phyloP scores from a whole-genome alignment of 1,284 basidiomycete genomes.

The Schizophyllum amplum region DNA sequence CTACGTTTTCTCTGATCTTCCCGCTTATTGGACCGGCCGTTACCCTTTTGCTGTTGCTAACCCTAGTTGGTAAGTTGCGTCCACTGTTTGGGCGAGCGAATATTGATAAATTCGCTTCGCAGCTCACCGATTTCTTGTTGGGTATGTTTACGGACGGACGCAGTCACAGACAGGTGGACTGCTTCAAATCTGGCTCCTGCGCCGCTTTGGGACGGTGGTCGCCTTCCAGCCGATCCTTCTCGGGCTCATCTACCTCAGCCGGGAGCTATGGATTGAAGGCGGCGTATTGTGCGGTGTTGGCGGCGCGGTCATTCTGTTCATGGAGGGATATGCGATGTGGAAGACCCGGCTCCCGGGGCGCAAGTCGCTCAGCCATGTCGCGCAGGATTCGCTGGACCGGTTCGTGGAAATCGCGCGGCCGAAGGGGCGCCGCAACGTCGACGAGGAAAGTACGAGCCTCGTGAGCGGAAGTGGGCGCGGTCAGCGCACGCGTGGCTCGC shows the following conservation, averaged over 20 bases:
- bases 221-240: slow-evolving; percentile 67
- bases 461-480: slow-evolving; percentile 33
- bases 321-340: slow-evolving; percentile 47
- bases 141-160: slow-evolving; percentile 65
- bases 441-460: slow-evolving; percentile 45
- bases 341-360: slow-evolving; percentile 41
- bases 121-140: slow-evolving; percentile 71
- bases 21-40: slow-evolving; percentile 70
- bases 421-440: slow-evolving; percentile 25
- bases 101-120: slow-evolving; percentile 3
- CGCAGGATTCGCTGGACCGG: slow-evolving; percentile 46
- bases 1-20: slow-evolving; percentile 65
- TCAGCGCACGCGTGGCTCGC: slow-evolving; percentile 48
- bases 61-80: slow-evolving; percentile 51
- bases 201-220: slow-evolving; percentile 56
- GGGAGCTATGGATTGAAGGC: slow-evolving; percentile 63
- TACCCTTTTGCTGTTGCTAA: slow-evolving; percentile 56
- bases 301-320: slow-evolving; percentile 41
- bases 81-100: not conserved
- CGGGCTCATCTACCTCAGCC: slow-evolving; percentile 62
- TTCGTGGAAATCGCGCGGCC: slow-evolving; percentile 39
- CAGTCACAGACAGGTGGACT: slow-evolving; percentile 65
- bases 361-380: slow-evolving; percentile 44
- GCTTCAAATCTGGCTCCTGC: slow-evolving; percentile 66
- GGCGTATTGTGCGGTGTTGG: slow-evolving; percentile 52